phyloP scores from a whole-genome alignment of 805 yeast species.

The Barnettozyma wickerhamii region DNA sequence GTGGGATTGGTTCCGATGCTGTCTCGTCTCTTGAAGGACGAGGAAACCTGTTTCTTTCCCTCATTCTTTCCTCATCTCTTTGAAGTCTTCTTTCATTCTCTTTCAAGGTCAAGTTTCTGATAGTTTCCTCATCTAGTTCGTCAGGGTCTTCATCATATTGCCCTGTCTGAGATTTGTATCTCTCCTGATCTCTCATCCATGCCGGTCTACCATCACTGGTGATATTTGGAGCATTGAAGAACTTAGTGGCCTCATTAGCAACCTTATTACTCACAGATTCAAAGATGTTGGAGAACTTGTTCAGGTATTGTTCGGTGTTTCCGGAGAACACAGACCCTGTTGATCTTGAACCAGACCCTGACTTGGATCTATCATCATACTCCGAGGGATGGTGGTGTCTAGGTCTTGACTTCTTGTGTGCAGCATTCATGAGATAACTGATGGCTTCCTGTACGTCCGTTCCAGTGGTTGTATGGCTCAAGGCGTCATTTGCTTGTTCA shows the following conservation, averaged over 20 bases:
- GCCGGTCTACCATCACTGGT: slow-evolving; percentile 47
- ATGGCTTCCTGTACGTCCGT: slow-evolving; percentile 62
- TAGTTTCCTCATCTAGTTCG: slow-evolving; percentile 33
- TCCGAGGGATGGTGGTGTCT: slow-evolving; percentile 22
- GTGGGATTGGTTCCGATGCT: slow-evolving; percentile 6
- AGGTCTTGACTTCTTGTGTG: slow-evolving; percentile 39
- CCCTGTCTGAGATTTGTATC: slow-evolving; percentile 33
- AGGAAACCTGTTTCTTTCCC: not conserved
- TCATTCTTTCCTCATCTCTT: slow-evolving; percentile 6
- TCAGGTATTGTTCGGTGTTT: slow-evolving; percentile 18
- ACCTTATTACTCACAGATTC: slow-evolving; percentile 22
- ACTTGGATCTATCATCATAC: not conserved
- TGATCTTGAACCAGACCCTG: not conserved
- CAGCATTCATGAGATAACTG: slow-evolving; percentile 56
- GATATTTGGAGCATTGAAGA: slow-evolving; percentile 17
- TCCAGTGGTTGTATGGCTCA: slow-evolving; percentile 47
- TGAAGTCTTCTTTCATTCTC: slow-evolving; percentile 3
- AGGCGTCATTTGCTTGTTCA: slow-evolving; percentile 56
- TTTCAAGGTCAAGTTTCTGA: slow-evolving; percentile 13
- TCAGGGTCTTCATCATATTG: slow-evolving; percentile 43
- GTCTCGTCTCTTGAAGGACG: slow-evolving; percentile 5
- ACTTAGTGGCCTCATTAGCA: slow-evolving; percentile 28
- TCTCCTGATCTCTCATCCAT: slow-evolving; percentile 67
- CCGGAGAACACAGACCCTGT: slow-evolving; percentile 2
- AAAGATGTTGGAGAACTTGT: slow-evolving; percentile 18